Base-by-base conservation (phyloP, 2,329 filamentous ascomycete species). In the Juglanconis oblonga region DNA sequence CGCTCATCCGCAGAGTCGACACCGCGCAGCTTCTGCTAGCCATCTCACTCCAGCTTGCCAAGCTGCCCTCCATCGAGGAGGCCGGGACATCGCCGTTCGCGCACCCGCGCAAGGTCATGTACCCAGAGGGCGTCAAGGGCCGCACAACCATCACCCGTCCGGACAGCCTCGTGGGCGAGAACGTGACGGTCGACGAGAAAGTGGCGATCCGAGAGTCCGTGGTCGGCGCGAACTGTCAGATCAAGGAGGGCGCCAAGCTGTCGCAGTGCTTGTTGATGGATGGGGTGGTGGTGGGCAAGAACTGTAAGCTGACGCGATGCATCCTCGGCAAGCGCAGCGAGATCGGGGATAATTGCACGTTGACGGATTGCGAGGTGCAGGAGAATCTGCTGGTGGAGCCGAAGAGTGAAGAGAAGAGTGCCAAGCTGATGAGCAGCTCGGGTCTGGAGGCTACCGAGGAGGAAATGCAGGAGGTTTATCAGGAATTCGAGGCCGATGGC, bases 191-290 rank as follows among this genome's bases (percentile, higher is more conserved):
- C 0, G 91, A 94, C 69, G 91, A 94, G 68, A 94, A 94, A 72
- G 88, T 87, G 31, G 89, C 92, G n/a, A 90, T 99, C 76, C 97
- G 97, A 73, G 92, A 97, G 74, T 89, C 83, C 42, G 91, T 97
- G 35, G 86, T 99, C 45, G 95, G 95, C 3, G 86, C 91, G 4
- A 92, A 91, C 67, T 96, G 92, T 72, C 88, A 90, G 68, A 94
- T 99, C 65, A 87, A 88, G 64, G 87, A 89, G 66, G 92, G 92
- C n/a, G 92, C 90, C 35, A 90, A 93, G 65, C 76, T 99, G 49
- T 87, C 87, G n/a, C 85, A 93, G 65, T 98, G 94, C 73, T 75
- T 98, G 52, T 77, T 98, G 24, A 97, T 98, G 92, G 94, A 98
- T 62, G 91, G 91, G 3, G 93, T 91, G 0, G 87, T 91, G 7